Conservation (phyloP, 139 green algal genomes). For the Asterochloris sp. region DNA sequence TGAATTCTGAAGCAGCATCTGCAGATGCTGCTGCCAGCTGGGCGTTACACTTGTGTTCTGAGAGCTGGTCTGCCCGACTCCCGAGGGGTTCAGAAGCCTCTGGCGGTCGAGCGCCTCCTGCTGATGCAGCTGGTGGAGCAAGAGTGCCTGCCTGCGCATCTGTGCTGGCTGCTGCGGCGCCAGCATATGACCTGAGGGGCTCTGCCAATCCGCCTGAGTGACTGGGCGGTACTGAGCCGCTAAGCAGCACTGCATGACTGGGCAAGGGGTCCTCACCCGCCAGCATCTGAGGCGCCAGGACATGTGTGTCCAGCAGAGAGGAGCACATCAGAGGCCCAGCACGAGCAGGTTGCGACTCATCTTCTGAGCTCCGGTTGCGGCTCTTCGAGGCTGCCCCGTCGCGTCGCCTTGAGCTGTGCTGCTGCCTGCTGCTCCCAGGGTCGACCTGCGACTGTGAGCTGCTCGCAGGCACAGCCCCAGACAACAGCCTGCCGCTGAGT, state of each 20-base stretch:
- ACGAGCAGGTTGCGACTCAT: not conserved
- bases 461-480: not conserved
- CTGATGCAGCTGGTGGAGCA: too few species aligned
- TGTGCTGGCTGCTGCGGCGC: too few species aligned
- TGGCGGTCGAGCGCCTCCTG: too few species aligned
- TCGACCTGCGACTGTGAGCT: not conserved
- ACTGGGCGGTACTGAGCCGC: not conserved
- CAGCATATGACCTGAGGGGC: too few species aligned
- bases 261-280: not conserved
- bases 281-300: not conserved
- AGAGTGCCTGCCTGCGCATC: too few species aligned
- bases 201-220: too few species aligned
- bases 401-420: not conserved
- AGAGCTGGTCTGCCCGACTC: too few species aligned
- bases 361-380: not conserved
- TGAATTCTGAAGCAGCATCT: constrained; percentile 14
- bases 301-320: not conserved
- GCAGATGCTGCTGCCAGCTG: not conserved
- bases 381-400: not conserved
- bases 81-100: too few species aligned
- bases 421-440: too few species aligned
- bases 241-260: not conserved
- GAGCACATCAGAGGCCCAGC: not conserved
- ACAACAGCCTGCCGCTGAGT: not conserved
- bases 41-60: too few species aligned